phyloP scores from a whole-genome alignment of 2,329 filamentous ascomycete genomes.

The Rasamsonia emersonii region DNA sequence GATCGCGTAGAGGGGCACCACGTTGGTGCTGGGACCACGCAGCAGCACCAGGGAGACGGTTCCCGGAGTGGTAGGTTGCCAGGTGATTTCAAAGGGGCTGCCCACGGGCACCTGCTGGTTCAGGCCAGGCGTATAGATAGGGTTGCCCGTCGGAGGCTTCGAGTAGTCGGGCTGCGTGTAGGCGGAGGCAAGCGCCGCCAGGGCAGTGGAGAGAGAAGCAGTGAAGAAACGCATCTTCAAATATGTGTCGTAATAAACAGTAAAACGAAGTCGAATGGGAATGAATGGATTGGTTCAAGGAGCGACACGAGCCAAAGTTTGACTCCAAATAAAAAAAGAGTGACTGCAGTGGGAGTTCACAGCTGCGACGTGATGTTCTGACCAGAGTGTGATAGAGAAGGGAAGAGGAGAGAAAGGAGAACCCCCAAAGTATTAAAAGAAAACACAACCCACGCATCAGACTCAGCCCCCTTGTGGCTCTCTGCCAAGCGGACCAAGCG shows the following conservation, averaged over 20 bases:
- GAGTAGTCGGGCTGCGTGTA: slow-evolving; percentile 28
- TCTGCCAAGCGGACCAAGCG: too few species aligned
- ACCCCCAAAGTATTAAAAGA: too few species aligned
- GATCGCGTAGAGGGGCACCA: slow-evolving; percentile 43
- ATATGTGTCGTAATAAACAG: neutral
- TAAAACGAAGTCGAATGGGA: neutral
- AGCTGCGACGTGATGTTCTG: too few species aligned
- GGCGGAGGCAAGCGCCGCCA: slow-evolving; percentile 31
- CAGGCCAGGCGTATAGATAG: slow-evolving; percentile 45
- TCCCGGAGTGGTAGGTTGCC: slow-evolving; percentile 36
- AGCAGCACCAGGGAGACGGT: slow-evolving; percentile 51
- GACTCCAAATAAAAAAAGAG: neutral
- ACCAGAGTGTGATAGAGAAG: too few species aligned
- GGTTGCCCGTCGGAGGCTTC: slow-evolving; percentile 40
- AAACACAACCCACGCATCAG: too few species aligned
- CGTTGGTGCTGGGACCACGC: slow-evolving; percentile 49
- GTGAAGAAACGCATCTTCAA: slow-evolving; percentile 33
- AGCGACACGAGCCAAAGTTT: neutral
- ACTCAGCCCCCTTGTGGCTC: too few species aligned
- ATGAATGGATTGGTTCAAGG: neutral
- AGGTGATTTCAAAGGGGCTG: slow-evolving; percentile 50
- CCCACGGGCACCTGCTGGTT: slow-evolving; percentile 48
- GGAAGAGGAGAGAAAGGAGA: too few species aligned
- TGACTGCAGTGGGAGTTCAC: neutral
- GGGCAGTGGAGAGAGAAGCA: slow-evolving; percentile 26